Conservation (phyloP, 768 basidiomycete genomes). For the Trametes gibbosa region DNA sequence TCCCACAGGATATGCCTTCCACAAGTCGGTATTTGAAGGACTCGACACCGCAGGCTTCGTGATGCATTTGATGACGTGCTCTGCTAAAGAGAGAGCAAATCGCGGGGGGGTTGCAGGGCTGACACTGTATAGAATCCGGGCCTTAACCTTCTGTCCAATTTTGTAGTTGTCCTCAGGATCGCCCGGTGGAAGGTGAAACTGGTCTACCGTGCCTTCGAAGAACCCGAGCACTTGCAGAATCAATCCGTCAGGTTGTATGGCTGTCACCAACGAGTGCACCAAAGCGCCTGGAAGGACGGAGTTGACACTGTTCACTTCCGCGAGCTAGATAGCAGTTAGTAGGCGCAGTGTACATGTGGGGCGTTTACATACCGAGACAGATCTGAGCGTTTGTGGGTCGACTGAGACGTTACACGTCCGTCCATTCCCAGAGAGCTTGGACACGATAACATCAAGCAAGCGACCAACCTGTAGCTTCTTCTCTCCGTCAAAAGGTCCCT, state of each 20-base stretch:
- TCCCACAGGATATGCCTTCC: slow-evolving; percentile 71
- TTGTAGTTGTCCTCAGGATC: slow-evolving; percentile 46
- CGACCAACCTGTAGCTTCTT: slow-evolving; percentile 57
- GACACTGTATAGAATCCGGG: slow-evolving; percentile 80
- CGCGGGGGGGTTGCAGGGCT: slow-evolving; percentile 66
- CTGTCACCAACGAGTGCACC: slow-evolving; percentile 80
- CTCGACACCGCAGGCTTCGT: slow-evolving; percentile 32
- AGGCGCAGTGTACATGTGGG: background rate
- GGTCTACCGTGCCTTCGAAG: slow-evolving; percentile 88
- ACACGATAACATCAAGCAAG: slow-evolving; percentile 64
- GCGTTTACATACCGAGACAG: slow-evolving; percentile 49
- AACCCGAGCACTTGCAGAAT: slow-evolving; percentile 89
- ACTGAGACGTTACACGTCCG: slow-evolving; percentile 72
- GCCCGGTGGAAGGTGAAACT: slow-evolving; percentile 63
- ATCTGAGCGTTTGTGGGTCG: slow-evolving; percentile 46
- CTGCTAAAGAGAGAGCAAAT: slow-evolving; percentile 76
- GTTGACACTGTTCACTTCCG: slow-evolving; percentile 73
- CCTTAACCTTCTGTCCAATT: slow-evolving; percentile 75
- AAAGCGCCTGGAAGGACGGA: slow-evolving; percentile 86
- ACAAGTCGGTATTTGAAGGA: slow-evolving; percentile 34
- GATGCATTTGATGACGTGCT: slow-evolving; percentile 64
- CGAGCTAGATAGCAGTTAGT: slow-evolving; percentile 42
- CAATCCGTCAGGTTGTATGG: slow-evolving; percentile 67
- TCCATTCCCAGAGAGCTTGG: slow-evolving; percentile 69
- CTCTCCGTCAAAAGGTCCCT: slow-evolving; percentile 31